Evolutionary conservation across 164 flowering plant genomes (phyloP).

Genomic region (Kalanchoe fedtschenkoi): DNA sequence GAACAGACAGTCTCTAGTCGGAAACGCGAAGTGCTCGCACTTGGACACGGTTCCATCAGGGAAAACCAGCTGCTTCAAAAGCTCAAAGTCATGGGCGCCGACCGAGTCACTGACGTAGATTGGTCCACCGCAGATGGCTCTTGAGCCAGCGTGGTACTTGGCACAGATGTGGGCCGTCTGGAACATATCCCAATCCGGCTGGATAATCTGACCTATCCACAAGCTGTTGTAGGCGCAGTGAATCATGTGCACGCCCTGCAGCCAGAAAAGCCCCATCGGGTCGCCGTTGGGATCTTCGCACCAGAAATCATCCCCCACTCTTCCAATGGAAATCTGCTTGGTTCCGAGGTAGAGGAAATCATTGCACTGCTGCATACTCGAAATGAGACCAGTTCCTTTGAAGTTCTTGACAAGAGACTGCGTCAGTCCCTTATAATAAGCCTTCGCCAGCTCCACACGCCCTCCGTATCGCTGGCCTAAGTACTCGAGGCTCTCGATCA

Average conservation of each 20-base stretch:
- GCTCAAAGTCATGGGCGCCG: conserved; percentile 21
- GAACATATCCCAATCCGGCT: conserved; percentile 86
- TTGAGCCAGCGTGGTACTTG: conserved; percentile 63
- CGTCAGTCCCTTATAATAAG: conserved; percentile 53
- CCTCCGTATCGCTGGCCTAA: conserved; percentile 62
- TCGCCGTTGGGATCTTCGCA: conserved; percentile 51
- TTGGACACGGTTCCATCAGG: conserved; percentile 32
- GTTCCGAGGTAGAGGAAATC: conserved; percentile 79
- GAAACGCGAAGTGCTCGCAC: conserved; percentile 22
- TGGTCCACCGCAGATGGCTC: conserved; percentile 73
- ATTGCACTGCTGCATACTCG: conserved; percentile 81
- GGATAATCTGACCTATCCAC: conserved; percentile 73
- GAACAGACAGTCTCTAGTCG: conserved; percentile 32
- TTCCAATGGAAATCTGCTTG: conserved; percentile 49
- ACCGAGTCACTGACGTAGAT: conserved; percentile 38
- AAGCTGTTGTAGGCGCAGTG: conserved; percentile 74
- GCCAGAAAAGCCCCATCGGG: conserved; percentile 63
- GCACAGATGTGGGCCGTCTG: conserved; percentile 73
- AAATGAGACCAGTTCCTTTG: conserved; percentile 65
- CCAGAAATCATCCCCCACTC: conserved; percentile 80
- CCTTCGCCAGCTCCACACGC: conserved; percentile 58
- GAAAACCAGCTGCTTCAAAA: conserved; percentile 23
- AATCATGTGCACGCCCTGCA: conserved; percentile 75
- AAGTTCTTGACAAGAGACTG: conserved; percentile 49
- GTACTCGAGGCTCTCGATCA: conserved; percentile 69